Base-by-base conservation (phyloP, 2,329 filamentous ascomycete species). In the Penicillium sp. region DNA sequence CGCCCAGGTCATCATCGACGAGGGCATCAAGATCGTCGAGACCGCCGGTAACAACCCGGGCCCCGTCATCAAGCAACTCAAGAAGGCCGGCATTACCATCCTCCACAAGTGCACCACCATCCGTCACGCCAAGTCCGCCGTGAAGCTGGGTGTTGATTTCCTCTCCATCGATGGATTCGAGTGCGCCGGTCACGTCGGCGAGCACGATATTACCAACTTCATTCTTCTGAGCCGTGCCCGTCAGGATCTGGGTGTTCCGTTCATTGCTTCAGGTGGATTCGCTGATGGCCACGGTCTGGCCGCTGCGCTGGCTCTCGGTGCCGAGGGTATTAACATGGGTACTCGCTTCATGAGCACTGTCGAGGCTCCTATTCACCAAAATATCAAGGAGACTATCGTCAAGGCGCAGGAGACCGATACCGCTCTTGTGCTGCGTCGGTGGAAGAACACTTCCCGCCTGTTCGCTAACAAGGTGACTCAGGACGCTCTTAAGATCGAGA, bases 21-120 rank as follows among this genome's bases (percentile, higher is more conserved):
- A 97, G 82, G 93, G 93, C 60, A 85, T 98, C 80, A 87, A 86
- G 67, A 89, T 98, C 64, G 94, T 98, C 70, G 95, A 98, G 82
- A 97, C 93, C 2, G 93, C 93, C 1, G 93, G 93, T 58, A 96
- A 96, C 83, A 89, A 85, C 72, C 95, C 95, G 0, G 95, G 93
- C 0, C 93, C 93, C 3, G 89, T 99, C 66, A 98, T 99, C 78
- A 84, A 87, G 75, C 87, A 92, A 82, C 85, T 99, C 58, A 99
- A 98, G 82, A 86, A 86, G 64, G 91, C 89, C 6, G 88, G 88
- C 60, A 86, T 87, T 72, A 94, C 86, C 59, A 88, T 99, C 70
- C 83, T 99, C 60, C 95, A 99, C 86, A 99, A 99, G 82, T 98
- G 95, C 84, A 99, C 95, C 9, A 96, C 92, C 5, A 96, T 99